A percentile compares a stretch with the other conserved stretches of the same genome.
Conservation (phyloP, 1,284 basidiomycete species). For the Golubevia pallescens region DNA sequence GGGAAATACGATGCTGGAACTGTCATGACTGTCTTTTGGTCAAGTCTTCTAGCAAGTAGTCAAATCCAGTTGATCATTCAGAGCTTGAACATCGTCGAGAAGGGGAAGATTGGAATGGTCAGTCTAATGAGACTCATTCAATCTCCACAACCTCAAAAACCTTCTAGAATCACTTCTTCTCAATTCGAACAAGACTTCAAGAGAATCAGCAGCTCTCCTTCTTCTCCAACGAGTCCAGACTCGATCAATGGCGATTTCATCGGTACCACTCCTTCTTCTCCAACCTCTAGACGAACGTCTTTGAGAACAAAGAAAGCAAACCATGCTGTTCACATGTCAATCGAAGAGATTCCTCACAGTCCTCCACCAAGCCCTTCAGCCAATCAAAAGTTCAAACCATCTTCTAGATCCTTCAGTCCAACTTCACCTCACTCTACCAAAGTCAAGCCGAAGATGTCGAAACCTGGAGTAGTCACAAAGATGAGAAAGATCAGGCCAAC, state of each 20-base stretch:
- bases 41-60: constrained; percentile 84
- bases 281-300: constrained; percentile 12
- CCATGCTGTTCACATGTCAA: constrained; percentile 31
- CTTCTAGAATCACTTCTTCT: neutral
- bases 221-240: neutral
- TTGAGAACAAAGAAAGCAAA: constrained; percentile 6
- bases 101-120: constrained; percentile 84
- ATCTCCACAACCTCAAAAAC: constrained; percentile 51
- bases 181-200: constrained; percentile 29
- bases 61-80: constrained; percentile 86
- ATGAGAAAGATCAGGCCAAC: constrained; percentile 32
- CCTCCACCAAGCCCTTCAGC: constrained; percentile 11
- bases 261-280: constrained; percentile 68
- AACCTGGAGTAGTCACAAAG: constrained; percentile 9
- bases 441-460: neutral
- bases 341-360: constrained; percentile 18
- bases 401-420: constrained; percentile 6
- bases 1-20: constrained; percentile 75
- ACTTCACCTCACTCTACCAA: neutral
- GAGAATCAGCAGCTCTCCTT: constrained; percentile 11
- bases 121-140: constrained; percentile 74
- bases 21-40: constrained; percentile 96
- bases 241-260: constrained; percentile 65
- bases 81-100: constrained; percentile 77
- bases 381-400: constrained; percentile 7